These are phyloP conservation scores for Triangularia verruculosa DNA, from an alignment of 2,329 filamentous ascomycete species.

Conservation along the genomic window DNA sequence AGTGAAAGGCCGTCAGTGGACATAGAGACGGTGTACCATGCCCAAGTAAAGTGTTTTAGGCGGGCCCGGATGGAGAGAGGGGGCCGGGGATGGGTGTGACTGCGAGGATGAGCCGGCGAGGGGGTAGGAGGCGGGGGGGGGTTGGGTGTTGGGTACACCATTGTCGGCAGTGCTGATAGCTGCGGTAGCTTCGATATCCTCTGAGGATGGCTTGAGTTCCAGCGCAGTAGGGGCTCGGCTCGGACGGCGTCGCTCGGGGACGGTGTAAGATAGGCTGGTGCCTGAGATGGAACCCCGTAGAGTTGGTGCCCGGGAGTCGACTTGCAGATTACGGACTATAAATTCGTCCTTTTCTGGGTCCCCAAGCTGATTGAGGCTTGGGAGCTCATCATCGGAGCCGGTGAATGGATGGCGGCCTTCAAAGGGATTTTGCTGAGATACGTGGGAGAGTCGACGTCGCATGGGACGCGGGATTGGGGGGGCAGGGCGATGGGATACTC, in stretches of 20 bases:
- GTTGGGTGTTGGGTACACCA: background rate
- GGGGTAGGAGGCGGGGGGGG: background rate
- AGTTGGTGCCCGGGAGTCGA: background rate
- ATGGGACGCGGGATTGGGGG: background rate
- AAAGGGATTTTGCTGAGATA: background rate
- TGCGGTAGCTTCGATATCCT: background rate
- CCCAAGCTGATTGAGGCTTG: background rate
- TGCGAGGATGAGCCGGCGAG: background rate
- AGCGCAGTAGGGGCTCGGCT: background rate
- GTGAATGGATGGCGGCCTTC: background rate
- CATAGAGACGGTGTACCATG: slow-evolving; percentile 74
- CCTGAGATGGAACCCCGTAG: background rate
- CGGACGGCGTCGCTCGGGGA: background rate
- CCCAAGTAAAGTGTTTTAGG: slow-evolving; percentile 63
- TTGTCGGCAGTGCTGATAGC: background rate
- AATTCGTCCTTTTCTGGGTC: background rate
- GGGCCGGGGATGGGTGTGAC: slow-evolving; percentile 28
- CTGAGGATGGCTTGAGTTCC: background rate
- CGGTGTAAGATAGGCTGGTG: background rate
- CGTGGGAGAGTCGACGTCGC: background rate
- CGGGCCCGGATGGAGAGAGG: slow-evolving; percentile 43
- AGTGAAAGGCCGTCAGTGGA: slow-evolving; percentile 68
- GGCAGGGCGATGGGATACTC: background rate
- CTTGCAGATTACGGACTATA: background rate
- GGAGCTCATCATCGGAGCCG: background rate